phyloP scores from a whole-genome alignment of 140 eudicot species.

The Anethum foeniculum region DNA sequence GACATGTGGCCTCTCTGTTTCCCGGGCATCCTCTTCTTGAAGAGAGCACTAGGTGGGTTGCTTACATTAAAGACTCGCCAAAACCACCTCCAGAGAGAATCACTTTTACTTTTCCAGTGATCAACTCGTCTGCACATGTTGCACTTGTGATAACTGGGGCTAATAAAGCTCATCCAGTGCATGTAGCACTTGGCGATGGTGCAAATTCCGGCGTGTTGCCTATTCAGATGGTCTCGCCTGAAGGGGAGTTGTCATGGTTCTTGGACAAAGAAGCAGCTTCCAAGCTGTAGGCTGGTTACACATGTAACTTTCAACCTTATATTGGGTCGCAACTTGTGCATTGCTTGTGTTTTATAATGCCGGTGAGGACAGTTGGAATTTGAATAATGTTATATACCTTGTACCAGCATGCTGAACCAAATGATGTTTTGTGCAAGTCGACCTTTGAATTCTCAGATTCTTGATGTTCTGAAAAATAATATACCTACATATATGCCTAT shows the following conservation, averaged over 20 bases:
- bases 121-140: constrained; percentile 8
- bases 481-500: background rate
- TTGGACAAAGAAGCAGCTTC: constrained; percentile 13
- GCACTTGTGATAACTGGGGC: constrained; percentile 8
- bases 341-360: background rate
- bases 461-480: background rate
- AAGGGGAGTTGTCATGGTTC: constrained; percentile 8
- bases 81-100: constrained; percentile 11
- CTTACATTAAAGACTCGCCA: constrained; percentile 9
- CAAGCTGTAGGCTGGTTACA: constrained; percentile 1
- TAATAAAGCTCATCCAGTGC: constrained; percentile 5
- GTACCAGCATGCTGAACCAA: background rate
- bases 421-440: background rate
- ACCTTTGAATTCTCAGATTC: background rate
- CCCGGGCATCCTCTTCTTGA: constrained; percentile 9
- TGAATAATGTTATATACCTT: background rate
- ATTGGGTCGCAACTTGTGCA: background rate
- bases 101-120: constrained; percentile 5
- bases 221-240: constrained; percentile 11
- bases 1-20: constrained; percentile 9
- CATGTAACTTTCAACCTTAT: constrained; percentile 6
- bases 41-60: background rate
- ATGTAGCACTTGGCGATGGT: background rate
- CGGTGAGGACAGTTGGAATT: background rate
- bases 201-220: background rate